Conservation (phyloP, 2,329 filamentous ascomycete genomes). For the Sporothrix sp. region DNA sequence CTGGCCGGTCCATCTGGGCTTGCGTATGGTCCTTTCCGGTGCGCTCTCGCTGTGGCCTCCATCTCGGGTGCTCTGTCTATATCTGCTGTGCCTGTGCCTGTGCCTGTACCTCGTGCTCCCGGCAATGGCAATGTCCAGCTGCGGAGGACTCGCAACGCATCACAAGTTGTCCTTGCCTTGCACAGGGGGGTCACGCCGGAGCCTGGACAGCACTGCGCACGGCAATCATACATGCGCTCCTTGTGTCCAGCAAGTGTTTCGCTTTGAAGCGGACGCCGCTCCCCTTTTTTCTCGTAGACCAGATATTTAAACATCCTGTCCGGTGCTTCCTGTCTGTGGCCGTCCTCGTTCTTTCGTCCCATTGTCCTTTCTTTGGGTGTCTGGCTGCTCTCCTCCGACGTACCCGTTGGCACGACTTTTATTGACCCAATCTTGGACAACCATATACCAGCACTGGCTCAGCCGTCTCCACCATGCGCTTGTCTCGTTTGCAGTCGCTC, state of each 20-base stretch:
- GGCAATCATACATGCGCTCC: no score
- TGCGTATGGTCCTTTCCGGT: neutral
- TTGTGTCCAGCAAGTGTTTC: no score
- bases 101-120: neutral
- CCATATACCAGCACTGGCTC: no score
- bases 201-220: no score
- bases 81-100: constrained; percentile 3
- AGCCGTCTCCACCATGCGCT: constrained; percentile 1
- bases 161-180: neutral
- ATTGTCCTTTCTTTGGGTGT: neutral
- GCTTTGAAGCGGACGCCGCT: no score
- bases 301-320: neutral
- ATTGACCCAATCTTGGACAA: no score
- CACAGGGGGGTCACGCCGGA: no score
- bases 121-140: no score
- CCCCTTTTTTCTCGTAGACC: neutral
- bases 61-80: neutral
- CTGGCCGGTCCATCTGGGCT: neutral
- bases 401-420: no score
- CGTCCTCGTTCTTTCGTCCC: neutral
- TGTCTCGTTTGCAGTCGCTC: neutral
- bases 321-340: neutral
- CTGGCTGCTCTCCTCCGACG: no score
- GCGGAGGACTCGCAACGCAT: neutral
- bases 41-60: neutral